Evolutionary conservation across 2,329 filamentous ascomycete species (phyloP).

Genomic region (Aspergillus fructus): DNA sequence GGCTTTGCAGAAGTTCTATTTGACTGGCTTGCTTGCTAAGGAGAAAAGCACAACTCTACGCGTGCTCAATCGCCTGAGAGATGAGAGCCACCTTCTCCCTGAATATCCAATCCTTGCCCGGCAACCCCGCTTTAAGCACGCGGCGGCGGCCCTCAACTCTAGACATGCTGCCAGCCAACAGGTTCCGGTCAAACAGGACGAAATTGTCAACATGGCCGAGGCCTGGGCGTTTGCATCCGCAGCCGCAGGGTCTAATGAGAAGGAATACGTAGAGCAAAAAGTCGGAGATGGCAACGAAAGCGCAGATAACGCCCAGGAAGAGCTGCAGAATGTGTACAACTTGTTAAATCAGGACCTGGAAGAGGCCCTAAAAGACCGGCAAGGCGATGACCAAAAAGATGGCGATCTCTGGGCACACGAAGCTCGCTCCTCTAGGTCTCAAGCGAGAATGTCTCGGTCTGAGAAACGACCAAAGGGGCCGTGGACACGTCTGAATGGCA

Average conservation of each 20-base stretch:
- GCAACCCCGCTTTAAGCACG: slow-evolving; percentile 38
- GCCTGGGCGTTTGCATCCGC: slow-evolving; percentile 43
- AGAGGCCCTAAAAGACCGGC: slow-evolving; percentile 20
- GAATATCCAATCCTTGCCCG: slow-evolving; percentile 39
- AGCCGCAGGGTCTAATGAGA: slow-evolving; percentile 30
- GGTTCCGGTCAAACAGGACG: slow-evolving; percentile 27
- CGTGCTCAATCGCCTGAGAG: slow-evolving; percentile 39
- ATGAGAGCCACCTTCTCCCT: slow-evolving; percentile 45
- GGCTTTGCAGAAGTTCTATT: slow-evolving; percentile 38
- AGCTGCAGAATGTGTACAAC: slow-evolving; percentile 32
- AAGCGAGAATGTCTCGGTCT: slow-evolving; percentile 16
- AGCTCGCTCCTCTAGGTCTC: slow-evolving; percentile 24
- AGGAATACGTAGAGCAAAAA: slow-evolving; percentile 35
- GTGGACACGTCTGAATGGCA: slow-evolving; percentile 39
- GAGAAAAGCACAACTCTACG: slow-evolving; percentile 38
- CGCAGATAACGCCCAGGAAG: slow-evolving; percentile 28
- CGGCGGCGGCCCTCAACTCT: slow-evolving; percentile 27
- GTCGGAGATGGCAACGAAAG: slow-evolving; percentile 32
- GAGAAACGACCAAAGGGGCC: slow-evolving; percentile 33
- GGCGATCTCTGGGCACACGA: slow-evolving; percentile 35
- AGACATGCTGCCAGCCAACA: slow-evolving; percentile 16
- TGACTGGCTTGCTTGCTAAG: slow-evolving; percentile 38
- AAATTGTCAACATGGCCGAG: slow-evolving; percentile 34
- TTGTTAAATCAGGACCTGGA: slow-evolving; percentile 36
- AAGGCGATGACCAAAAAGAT: slow-evolving; percentile 17